Conservation (phyloP, 139 green algal species). For the Micractinium sp. region DNA sequence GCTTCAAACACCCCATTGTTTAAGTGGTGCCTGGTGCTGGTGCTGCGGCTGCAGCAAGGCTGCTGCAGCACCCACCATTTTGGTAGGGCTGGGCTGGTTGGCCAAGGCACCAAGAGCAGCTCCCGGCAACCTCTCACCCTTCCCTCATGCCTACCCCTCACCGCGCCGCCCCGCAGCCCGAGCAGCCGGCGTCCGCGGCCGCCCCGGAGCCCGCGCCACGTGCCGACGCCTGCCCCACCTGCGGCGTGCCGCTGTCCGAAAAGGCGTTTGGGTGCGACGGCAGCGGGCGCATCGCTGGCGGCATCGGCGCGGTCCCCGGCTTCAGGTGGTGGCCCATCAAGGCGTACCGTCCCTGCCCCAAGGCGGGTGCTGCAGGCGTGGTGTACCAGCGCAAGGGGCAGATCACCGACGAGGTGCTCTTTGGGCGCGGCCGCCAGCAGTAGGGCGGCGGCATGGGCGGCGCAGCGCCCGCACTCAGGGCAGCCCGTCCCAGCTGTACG, state of each 20-base stretch:
- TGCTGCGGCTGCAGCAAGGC: no score
- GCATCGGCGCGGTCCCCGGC: conserved; percentile 73
- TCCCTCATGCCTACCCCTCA: background rate
- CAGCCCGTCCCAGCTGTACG: no score
- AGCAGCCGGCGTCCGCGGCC: background rate
- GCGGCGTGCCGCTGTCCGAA: conserved; percentile 41
- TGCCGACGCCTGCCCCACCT: conserved; percentile 45
- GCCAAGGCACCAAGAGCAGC: no score
- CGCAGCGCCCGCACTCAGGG: no score
- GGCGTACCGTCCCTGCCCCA: conserved; percentile 83
- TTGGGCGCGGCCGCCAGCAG: conserved; percentile 49
- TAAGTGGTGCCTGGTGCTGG: no score
- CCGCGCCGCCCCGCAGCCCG: background rate
- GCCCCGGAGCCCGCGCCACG: background rate
- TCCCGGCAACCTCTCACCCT: background rate
- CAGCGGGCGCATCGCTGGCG: conserved; percentile 74
- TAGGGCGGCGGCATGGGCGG: no score
- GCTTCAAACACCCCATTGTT: no score
- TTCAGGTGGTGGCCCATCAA: conserved; percentile 92
- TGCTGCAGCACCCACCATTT: no score
- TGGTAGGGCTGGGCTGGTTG: no score
- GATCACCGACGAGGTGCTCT: conserved; percentile 83
- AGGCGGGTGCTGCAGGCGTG: conserved; percentile 58
- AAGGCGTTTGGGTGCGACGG: conserved; percentile 68
- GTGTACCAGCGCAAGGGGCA: conserved; percentile 86